Evolutionary conservation across 305 asterid genomes (phyloP), one percentile per base, ranked within the genome.

Genomic region (Stenogyne calaminthoides): DNA sequence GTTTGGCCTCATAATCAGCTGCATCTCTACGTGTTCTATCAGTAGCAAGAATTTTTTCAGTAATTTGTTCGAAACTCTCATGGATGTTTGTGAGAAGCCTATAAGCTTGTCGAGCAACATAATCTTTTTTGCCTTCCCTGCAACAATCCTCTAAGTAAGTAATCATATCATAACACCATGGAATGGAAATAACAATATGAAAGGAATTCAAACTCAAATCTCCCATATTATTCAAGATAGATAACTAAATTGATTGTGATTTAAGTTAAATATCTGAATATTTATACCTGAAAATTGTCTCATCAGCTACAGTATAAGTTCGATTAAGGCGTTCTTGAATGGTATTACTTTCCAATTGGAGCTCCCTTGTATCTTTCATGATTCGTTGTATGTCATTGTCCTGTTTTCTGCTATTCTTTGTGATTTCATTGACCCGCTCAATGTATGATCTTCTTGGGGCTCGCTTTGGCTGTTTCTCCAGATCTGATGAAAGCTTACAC

Each of bases 321-420:
- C 94, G 88, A 84, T 79, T 78, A 61, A 88, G 93, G 67, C 98
- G 88, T 71, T 92, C 98, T 73, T 87, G 96, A 73, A 88, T 83
- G 67, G 86, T 82, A 77, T 93, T 91, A 73, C 90, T 90, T 84
- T 89, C 97, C 71, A 93, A 75, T 81, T 89, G 95, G 77, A 91
- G 93, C 80, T 88, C 97, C 81, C 96, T 80, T 1, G 95, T 92
- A 44, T 88, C 95, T 76, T 85, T 86, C 64, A 92, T 82, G 80
- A 92, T 92, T 54, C 69, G 81, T 39, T 88, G 87, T 62, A 89
- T 80, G 84, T 88, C 97, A 61, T 57, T 80, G 59, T 93, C 98
- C 83, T 83, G 97, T 76, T 93, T 93, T 76, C 87, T 57, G 84
- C 95, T 88, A 79, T 91, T 93, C 82, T 87, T 90, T n/a, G 97